These are phyloP conservation scores for Eucalyptus curtisii DNA, from an alignment of 345 rosid genomes.

Conservation along the genomic window DNA sequence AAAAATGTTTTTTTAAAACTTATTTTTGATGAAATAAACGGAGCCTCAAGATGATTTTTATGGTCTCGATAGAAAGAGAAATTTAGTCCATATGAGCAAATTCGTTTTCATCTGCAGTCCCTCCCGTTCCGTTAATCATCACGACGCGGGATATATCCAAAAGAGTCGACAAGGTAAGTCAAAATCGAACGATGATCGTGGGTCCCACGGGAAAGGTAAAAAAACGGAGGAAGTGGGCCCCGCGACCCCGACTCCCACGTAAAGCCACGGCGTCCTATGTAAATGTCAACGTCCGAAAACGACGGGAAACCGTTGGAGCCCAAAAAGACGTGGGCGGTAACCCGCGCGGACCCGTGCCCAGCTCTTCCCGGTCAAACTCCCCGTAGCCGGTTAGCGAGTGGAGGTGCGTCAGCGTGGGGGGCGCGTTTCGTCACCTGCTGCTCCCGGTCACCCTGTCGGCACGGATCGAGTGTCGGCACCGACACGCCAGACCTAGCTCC, in stretches of 20 bases:
- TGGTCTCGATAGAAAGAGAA: neutral
- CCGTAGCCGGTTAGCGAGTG: neutral
- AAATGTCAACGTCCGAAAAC: neutral
- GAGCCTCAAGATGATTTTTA: neutral
- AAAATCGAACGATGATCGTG: neutral
- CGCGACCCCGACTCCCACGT: neutral
- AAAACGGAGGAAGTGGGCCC: neutral
- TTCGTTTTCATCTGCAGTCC: too few relatives aligned
- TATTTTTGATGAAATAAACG: too few relatives aligned
- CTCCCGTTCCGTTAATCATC: neutral
- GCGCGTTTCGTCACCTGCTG: neutral
- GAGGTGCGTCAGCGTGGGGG: neutral
- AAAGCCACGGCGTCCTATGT: neutral
- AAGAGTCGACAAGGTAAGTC: neutral
- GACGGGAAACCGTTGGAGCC: neutral
- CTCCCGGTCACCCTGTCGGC: neutral
- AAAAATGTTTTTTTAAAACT: rapidly evolving
- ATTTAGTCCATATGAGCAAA: neutral
- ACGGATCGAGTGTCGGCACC: neutral
- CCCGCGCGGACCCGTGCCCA: neutral
- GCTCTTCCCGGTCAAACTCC: neutral
- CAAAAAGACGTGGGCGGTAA: neutral
- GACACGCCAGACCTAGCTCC: neutral
- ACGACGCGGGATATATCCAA: neutral
- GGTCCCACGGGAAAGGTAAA: neutral